Base-by-base conservation (phyloP, 805 yeast species). In the Saccharomycopsis amapae region DNA sequence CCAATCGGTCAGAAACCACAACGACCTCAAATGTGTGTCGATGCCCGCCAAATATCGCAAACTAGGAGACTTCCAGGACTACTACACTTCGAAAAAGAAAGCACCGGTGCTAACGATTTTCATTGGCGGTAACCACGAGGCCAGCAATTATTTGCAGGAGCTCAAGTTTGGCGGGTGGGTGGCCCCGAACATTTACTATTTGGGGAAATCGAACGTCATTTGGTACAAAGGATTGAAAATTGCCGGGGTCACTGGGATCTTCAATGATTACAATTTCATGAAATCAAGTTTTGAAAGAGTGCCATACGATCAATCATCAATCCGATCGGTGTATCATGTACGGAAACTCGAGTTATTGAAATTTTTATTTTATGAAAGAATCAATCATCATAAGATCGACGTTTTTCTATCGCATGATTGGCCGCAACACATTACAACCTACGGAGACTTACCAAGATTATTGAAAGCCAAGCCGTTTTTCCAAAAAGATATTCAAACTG, bases 111-210 rank as follows among this genome's bases (percentile, higher is more conserved):
- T 78, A 26, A 90, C 97, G 0, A 54, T 93, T 0, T 83, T 90
- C 54, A 77, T 93, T 35, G 97, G 98, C 2, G 98, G 98, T 0
- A 93, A 93, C 62, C 98, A 93, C 58, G 98, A 93, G 59, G 79
- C 93, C 3, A 85, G 94, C 48, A 77, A 80, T 49, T 85, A 84
- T 59, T 58, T 93, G 51, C 67, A 74, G 50, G 87, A 84, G 54
- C 63, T 89, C 48, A 76, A 75, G 49, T 74, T 72, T 59, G 98
- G 98, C 10, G 98, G 98, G 0, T 93, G 90, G 85, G 89, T 85
- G 1, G 94, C 95, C 1, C 85, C 87, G 1, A 80, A 82, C 52
- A 85, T 93, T 12, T 93, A 81, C 62, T 93, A 78, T 58, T 58
- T 93, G 55, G 98, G 98, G 0, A 76, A 77, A 36, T 74, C 81